phyloP scores from a whole-genome alignment of 305 asterid genomes.

The Nicotiana rustica region DNA sequence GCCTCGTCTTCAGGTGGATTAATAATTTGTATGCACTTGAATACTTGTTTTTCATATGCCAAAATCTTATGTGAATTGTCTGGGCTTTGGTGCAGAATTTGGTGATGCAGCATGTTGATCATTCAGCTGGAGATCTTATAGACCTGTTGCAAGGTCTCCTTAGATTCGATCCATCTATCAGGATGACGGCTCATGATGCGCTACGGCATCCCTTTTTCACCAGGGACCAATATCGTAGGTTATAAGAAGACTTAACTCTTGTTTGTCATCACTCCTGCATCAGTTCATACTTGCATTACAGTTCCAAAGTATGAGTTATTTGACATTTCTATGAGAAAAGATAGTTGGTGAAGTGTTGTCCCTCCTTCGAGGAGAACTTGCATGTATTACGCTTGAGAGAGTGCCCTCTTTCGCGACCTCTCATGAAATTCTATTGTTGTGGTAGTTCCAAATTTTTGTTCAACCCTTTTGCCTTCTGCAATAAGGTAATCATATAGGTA shows the following conservation, averaged over 20 bases:
- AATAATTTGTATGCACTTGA: background rate
- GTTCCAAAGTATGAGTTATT: background rate
- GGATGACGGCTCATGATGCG: constrained; percentile 52
- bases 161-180: constrained; percentile 48
- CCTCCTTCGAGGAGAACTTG: constrained; percentile 4
- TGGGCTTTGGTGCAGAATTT: constrained; percentile 45
- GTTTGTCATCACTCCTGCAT: background rate
- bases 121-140: constrained; percentile 59
- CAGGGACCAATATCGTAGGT: constrained; percentile 43
- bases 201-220: constrained; percentile 53
- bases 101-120: constrained; percentile 60
- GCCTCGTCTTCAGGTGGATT: constrained; percentile 59
- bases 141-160: constrained; percentile 59
- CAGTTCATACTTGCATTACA: constrained; percentile 6
- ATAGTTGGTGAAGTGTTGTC: background rate
- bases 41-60: background rate
- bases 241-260: constrained; percentile 6
- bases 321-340: constrained; percentile 9
- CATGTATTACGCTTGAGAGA: constrained; percentile 21
- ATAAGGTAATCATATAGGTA: constrained; percentile 1
- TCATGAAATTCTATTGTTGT: constrained; percentile 26
- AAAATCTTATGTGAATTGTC: background rate
- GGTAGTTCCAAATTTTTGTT: constrained; percentile 14
- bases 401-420: background rate
- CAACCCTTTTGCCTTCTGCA: constrained; percentile 7